phyloP scores from a whole-genome alignment of 2,329 filamentous ascomycete genomes.

The Cladosporium sp. region DNA sequence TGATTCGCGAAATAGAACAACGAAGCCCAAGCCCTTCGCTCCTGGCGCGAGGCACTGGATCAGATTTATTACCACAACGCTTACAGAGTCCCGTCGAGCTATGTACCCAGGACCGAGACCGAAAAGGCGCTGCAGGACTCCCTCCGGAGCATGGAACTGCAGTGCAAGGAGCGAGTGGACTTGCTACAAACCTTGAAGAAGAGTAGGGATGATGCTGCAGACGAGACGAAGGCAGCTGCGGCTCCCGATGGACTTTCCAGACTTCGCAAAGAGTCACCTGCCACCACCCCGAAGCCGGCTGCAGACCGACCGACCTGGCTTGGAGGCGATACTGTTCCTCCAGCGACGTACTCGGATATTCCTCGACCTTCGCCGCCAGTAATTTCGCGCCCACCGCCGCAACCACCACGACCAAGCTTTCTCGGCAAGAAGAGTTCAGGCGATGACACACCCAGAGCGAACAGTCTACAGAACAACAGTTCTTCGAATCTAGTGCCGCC shows the following conservation, averaged over 20 bases:
- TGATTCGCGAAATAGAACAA: constrained; percentile 66
- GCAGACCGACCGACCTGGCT: constrained; percentile 57
- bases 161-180: constrained; percentile 91
- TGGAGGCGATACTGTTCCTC: constrained; percentile 76
- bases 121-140: constrained; percentile 80
- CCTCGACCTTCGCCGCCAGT: constrained; percentile 59
- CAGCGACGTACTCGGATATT: constrained; percentile 74
- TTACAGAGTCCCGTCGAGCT: constrained; percentile 65
- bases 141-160: constrained; percentile 74
- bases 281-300: constrained; percentile 4
- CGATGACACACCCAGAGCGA: constrained; percentile 22
- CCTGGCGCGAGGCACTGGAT: constrained; percentile 84
- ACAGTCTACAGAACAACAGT: constrained; percentile 23
- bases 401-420: constrained; percentile 43
- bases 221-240: constrained; percentile 30
- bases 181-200: constrained; percentile 75
- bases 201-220: constrained; percentile 53
- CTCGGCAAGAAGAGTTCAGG: constrained; percentile 45
- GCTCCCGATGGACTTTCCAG: constrained; percentile 10
- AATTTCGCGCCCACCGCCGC: constrained; percentile 27
- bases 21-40: constrained; percentile 82
- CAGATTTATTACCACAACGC: constrained; percentile 84
- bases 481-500: constrained; percentile 21
- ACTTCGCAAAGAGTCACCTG: constrained; percentile 11
- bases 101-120: constrained; percentile 71